These are phyloP conservation scores for Trichoderma endophyticum DNA, from an alignment of 2,329 filamentous ascomycete genomes.

Conservation along the genomic window DNA sequence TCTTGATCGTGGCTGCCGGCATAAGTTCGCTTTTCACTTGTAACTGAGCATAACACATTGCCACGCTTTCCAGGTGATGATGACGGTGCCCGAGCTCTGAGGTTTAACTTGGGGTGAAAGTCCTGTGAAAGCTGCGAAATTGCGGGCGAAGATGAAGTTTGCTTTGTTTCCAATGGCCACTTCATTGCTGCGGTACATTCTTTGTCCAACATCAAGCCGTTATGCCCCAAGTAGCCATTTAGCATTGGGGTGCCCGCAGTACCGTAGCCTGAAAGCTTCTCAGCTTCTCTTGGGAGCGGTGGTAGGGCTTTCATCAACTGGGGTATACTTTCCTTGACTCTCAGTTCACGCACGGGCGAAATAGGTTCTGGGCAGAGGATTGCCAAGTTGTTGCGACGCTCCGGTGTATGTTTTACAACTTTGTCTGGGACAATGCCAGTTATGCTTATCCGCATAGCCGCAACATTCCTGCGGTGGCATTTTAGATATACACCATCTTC, in stretches of 20 bases:
- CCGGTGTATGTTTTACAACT: neutral
- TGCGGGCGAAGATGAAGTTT: neutral
- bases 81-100: conserved; percentile 26
- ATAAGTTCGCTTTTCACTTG: neutral
- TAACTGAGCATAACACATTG: neutral
- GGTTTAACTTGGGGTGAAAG: conserved; percentile 29
- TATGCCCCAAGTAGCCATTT: neutral
- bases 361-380: conserved; percentile 49
- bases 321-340: conserved; percentile 48
- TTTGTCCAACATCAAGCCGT: neutral
- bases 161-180: neutral
- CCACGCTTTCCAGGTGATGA: conserved; percentile 16
- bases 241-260: neutral
- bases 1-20: conserved; percentile 1
- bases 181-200: neutral
- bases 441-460: conserved; percentile 25
- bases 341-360: conserved; percentile 44
- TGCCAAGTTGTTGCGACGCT: conserved; percentile 24
- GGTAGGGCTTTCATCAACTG: conserved; percentile 53
- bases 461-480: conserved; percentile 29
- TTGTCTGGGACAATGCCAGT: conserved; percentile 17
- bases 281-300: conserved; percentile 37
- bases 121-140: neutral
- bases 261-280: neutral
- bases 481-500: conserved; percentile 14